Evolutionary conservation across 805 yeast genomes (phyloP).

Genomic region (Metschnikowia noctiluminum): DNA sequence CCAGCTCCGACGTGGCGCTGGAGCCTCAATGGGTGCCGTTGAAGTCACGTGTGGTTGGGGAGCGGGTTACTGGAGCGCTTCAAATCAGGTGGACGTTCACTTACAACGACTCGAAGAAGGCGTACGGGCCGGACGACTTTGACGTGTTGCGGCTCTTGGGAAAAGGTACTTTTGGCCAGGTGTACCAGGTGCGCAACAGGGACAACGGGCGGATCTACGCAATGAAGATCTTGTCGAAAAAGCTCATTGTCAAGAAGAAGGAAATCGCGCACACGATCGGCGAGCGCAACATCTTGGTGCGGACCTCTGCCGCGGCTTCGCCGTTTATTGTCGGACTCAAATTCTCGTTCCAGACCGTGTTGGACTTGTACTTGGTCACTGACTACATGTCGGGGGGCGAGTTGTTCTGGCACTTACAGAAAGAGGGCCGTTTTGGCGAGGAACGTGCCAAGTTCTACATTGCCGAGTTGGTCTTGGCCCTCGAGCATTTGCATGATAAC

Average conservation of each 20-base stretch:
- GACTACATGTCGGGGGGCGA: slow-evolving; percentile 99
- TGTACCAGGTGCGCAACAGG: slow-evolving; percentile 87
- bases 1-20: slow-evolving; percentile 37
- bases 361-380: slow-evolving; percentile 88
- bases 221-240: slow-evolving; percentile 93
- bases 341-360: slow-evolving; percentile 93
- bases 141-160: slow-evolving; percentile 88
- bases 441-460: slow-evolving; percentile 95
- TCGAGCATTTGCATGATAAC: slow-evolving; percentile 92
- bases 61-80: slow-evolving; percentile 73
- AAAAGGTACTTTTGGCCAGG: slow-evolving; percentile 97
- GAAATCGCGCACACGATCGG: slow-evolving; percentile 98
- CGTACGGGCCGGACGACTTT: slow-evolving; percentile 92
- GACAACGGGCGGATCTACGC: slow-evolving; percentile 93
- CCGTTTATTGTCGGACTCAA: slow-evolving; percentile 96
- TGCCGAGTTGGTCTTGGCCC: slow-evolving; percentile 89
- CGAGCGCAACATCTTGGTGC: slow-evolving; percentile 89
- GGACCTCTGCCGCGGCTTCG: slow-evolving; percentile 83
- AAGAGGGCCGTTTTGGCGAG: slow-evolving; percentile 91
- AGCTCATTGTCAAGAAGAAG: slow-evolving; percentile 92
- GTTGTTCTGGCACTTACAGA: slow-evolving; percentile 93
- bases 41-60: slow-evolving; percentile 71
- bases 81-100: slow-evolving; percentile 69
- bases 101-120: slow-evolving; percentile 62
- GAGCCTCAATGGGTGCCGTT: slow-evolving; percentile 72